Percentiles rank a stretch among this genome's conserved stretches.
Conservation (phyloP, 768 basidiomycete genomes). For the Mycena olivaceomarginata region DNA sequence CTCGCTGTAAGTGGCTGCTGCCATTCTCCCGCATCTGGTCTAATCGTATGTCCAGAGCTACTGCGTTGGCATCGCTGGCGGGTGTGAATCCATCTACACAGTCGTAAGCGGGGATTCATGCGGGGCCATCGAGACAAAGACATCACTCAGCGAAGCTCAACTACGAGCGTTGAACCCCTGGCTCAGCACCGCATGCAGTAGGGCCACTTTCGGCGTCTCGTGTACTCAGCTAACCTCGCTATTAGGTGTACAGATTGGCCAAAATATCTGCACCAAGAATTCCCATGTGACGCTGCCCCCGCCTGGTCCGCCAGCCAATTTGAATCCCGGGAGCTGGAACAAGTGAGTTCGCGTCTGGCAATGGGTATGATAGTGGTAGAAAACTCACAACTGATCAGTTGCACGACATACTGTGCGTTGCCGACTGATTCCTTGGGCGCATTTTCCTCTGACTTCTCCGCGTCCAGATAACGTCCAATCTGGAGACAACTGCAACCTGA, state of each 20-base stretch:
- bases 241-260: slow-evolving; percentile 26
- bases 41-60: too few species aligned
- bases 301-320: slow-evolving; percentile 25
- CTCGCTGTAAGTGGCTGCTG: too few species aligned
- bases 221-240: background rate
- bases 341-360: slow-evolving; percentile 9
- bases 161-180: too few species aligned
- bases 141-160: too few species aligned
- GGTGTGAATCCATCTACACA: too few species aligned
- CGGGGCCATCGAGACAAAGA: too few species aligned
- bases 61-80: too few species aligned
- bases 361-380: background rate
- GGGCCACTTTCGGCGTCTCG: background rate
- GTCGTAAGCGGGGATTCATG: too few species aligned
- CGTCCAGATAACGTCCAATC: slow-evolving; percentile 26
- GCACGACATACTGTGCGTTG: slow-evolving; percentile 26
- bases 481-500: slow-evolving; percentile 29
- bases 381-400: slow-evolving; percentile 4
- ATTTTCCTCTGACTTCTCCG: too few species aligned
- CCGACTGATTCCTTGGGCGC: background rate
- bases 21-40: too few species aligned
- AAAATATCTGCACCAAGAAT: slow-evolving; percentile 27
- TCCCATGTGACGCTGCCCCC: slow-evolving; percentile 8
- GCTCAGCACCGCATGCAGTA: too few species aligned
- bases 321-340: slow-evolving; percentile 32